Evolutionary conservation across 176 grass and related monocot genomes (phyloP).

Genomic region (Bolboschoenus planiculmis): DNA sequence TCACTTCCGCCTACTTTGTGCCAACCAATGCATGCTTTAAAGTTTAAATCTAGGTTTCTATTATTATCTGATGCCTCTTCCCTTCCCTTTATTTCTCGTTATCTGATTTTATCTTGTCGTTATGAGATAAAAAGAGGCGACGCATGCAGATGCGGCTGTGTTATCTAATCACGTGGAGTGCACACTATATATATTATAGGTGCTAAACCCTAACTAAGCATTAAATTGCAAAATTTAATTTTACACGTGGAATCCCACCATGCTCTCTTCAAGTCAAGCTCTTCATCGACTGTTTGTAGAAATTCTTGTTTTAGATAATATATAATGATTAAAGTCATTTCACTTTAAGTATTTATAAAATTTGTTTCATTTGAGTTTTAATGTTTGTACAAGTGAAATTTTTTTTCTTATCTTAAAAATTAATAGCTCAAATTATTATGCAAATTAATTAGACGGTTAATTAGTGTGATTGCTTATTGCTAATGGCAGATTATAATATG

Average conservation of each 20-base stretch:
- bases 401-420: no score
- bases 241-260: constrained; percentile 17
- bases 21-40: constrained; percentile 10
- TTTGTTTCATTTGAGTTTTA: no score
- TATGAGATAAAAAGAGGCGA: background rate
- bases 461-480: background rate
- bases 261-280: background rate
- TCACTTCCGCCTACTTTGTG: background rate
- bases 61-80: background rate
- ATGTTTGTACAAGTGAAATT: no score
- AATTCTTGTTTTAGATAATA: no score
- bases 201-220: background rate
- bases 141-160: constrained; percentile 21
- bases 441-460: background rate
- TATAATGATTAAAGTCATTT: background rate
- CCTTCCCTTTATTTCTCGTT: background rate
- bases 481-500: background rate
- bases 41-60: constrained; percentile 11
- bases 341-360: no score
- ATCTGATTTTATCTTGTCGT: constrained; percentile 23
- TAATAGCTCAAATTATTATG: no score
- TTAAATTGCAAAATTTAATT: background rate
- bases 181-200: background rate
- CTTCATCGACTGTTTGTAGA: background rate
- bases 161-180: constrained; percentile 14